A percentile compares a stretch with the other conserved stretches of the same genome.
Evolutionary conservation across 768 basidiomycete species (phyloP).

Genomic region (Kwoniella sp.): DNA sequence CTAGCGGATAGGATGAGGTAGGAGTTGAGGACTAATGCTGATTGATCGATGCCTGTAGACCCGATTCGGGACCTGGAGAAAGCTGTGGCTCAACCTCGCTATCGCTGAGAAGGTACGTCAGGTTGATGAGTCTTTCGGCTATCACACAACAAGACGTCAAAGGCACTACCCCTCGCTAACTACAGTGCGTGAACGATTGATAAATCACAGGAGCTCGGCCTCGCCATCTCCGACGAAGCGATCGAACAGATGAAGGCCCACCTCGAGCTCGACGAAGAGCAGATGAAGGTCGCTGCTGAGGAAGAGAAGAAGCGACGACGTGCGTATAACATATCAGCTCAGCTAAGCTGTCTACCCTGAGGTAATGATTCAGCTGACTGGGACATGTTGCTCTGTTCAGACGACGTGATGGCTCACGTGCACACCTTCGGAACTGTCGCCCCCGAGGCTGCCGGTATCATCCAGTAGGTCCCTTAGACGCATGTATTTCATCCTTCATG

Average conservation of each 20-base stretch:
- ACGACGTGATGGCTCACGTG: conserved; percentile 99
- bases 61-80: conserved; percentile 91
- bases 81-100: conserved; percentile 93
- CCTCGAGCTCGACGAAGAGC: conserved; percentile 81
- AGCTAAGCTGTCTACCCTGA: not conserved
- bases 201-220: conserved; percentile 68
- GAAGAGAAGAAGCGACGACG: conserved; percentile 95
- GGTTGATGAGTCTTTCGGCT: not conserved
- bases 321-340: conserved; percentile 27
- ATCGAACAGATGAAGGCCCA: conserved; percentile 93
- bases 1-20: not conserved
- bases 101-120: conserved; percentile 79
- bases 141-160: not conserved
- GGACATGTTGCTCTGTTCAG: conserved; percentile 13
- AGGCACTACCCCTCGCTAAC: not conserved
- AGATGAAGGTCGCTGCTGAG: conserved; percentile 85
- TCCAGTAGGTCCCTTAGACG: conserved; percentile 71
- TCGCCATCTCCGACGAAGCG: conserved; percentile 84
- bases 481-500: conserved; percentile 1
- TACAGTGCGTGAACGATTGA: not conserved
- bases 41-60: conserved; percentile 62
- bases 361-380: conserved; percentile 6
- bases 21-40: not conserved
- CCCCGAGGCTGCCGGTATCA: conserved; percentile 92
- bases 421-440: conserved; percentile 94